phyloP scores from a whole-genome alignment of 805 yeast genomes.

The Spathaspora passalidarum region DNA sequence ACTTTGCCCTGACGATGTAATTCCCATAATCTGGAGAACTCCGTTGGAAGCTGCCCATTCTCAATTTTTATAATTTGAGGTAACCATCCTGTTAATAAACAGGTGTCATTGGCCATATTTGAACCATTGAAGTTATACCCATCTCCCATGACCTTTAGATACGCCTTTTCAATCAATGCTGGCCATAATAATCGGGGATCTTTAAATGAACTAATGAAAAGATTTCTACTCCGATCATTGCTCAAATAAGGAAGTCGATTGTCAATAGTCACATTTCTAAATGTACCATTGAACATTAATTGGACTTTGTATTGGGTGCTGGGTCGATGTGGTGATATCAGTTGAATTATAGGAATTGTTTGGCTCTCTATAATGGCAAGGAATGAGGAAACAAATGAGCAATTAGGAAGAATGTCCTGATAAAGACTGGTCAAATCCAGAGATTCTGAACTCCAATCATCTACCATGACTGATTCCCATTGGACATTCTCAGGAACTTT shows the following conservation, averaged over 20 bases:
- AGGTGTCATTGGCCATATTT: slow-evolving; percentile 70
- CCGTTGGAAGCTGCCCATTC: slow-evolving; percentile 31
- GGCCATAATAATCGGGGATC: slow-evolving; percentile 52
- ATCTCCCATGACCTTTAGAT: slow-evolving; percentile 51
- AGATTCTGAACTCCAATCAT: slow-evolving; percentile 45
- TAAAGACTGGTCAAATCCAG: slow-evolving; percentile 27
- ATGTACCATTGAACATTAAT: slow-evolving; percentile 52
- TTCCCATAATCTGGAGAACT: slow-evolving; percentile 17
- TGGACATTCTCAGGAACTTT: slow-evolving; percentile 14
- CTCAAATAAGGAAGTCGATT: slow-evolving; percentile 41
- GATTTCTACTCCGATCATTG: slow-evolving; percentile 17
- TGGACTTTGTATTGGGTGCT: slow-evolving; percentile 35
- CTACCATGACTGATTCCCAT: slow-evolving; percentile 4
- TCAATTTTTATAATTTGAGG: slow-evolving; percentile 54
- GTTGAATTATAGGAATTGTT: slow-evolving; percentile 12
- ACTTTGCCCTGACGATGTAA: slow-evolving; percentile 33
- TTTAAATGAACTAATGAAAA: slow-evolving; percentile 35
- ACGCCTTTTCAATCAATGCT: slow-evolving; percentile 75
- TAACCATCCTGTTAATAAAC: slow-evolving; percentile 63
- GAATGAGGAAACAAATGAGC: slow-evolving; percentile 73
- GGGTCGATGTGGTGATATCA: slow-evolving; percentile 21
- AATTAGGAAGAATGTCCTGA: slow-evolving; percentile 58
- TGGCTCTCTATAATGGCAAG: slow-evolving; percentile 40
- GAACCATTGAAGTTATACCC: slow-evolving; percentile 73
- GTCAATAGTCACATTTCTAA: slow-evolving; percentile 46